Evolutionary conservation across 495 filamentous ascomycete genomes (phyloP).

Genomic region (Lasiosphaeria ovina): DNA sequence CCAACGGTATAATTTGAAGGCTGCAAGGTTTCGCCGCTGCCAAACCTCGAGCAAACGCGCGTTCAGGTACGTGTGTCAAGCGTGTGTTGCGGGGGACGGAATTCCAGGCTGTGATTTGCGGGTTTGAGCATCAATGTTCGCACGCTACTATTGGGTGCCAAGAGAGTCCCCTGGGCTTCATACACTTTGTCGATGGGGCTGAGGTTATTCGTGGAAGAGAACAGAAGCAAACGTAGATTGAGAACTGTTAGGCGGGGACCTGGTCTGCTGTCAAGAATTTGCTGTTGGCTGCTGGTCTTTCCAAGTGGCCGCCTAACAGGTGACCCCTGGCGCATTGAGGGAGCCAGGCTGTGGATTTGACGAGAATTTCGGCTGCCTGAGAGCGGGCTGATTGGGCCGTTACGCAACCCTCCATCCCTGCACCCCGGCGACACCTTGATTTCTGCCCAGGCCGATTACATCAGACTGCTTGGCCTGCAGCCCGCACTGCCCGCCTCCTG

Average conservation of each 20-base stretch:
- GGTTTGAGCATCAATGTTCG: neutral
- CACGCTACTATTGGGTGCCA: too few species aligned
- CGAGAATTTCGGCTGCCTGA: slow-evolving; percentile 25
- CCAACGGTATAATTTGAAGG: too few species aligned
- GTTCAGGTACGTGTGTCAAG: neutral
- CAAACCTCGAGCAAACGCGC: neutral
- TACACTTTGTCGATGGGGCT: neutral
- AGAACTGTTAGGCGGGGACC: slow-evolving; percentile 17
- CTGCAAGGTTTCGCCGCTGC: too few species aligned
- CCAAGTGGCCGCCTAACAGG: slow-evolving; percentile 13
- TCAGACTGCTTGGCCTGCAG: slow-evolving; percentile 17
- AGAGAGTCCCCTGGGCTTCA: too few species aligned
- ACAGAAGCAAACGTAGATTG: slow-evolving; percentile 11
- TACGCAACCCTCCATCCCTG: slow-evolving; percentile 25
- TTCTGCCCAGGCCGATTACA: slow-evolving; percentile 23
- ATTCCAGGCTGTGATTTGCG: neutral
- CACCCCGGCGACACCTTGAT: slow-evolving; percentile 12
- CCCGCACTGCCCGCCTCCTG: neutral
- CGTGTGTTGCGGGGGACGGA: neutral
- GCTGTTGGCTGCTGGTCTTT: too few species aligned
- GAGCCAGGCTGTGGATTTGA: slow-evolving; percentile 3
- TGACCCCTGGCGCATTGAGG: neutral
- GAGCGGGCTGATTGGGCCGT: slow-evolving; percentile 33
- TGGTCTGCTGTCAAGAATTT: neutral
- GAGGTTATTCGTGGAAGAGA: slow-evolving; percentile 24